phyloP scores from a whole-genome alignment of 495 filamentous ascomycete species.

The Penicillium cosmopolitanum region DNA sequence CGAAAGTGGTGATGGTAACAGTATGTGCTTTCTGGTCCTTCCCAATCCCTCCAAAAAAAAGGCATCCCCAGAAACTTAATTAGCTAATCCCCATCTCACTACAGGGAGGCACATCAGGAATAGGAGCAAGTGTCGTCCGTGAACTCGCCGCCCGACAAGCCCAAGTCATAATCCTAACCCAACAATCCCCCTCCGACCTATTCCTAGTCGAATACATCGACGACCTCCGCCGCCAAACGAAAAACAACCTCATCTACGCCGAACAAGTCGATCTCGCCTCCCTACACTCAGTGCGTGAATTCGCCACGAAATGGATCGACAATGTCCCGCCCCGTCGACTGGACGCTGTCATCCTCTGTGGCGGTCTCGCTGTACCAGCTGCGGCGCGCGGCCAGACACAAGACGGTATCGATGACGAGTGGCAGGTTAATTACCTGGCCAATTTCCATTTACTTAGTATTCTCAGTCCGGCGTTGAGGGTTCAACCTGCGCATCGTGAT shows the following conservation, averaged over 20 bases:
- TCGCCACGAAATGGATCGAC: constrained; percentile 99
- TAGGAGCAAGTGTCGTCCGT: constrained; percentile 75
- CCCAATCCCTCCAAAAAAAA: too few relatives aligned
- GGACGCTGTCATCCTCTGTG: constrained; percentile 91
- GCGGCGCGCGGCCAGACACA: constrained; percentile 55
- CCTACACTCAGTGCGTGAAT: constrained; percentile 83
- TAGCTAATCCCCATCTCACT: neutral
- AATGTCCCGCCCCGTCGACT: constrained; percentile 89
- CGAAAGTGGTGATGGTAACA: constrained; percentile 90
- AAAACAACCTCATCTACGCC: constrained; percentile 89
- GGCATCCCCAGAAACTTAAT: too few relatives aligned
- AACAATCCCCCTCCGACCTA: constrained; percentile 74
- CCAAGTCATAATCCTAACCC: constrained; percentile 88
- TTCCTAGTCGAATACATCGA: constrained; percentile 93
- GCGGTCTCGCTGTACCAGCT: constrained; percentile 67
- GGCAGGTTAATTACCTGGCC: constrained; percentile 92
- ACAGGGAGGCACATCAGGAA: constrained; percentile 90
- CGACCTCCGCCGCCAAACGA: constrained; percentile 77
- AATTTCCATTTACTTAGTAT: constrained; percentile 95
- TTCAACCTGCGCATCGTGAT: constrained; percentile 91
- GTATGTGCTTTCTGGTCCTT: too few relatives aligned
- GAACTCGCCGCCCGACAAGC: constrained; percentile 82
- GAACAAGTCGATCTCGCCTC: constrained; percentile 91
- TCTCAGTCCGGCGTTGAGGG: constrained; percentile 81
- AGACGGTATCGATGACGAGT: constrained; percentile 85